Base-by-base conservation (phyloP, 345 rosid species). In the Ceriops tagal region DNA sequence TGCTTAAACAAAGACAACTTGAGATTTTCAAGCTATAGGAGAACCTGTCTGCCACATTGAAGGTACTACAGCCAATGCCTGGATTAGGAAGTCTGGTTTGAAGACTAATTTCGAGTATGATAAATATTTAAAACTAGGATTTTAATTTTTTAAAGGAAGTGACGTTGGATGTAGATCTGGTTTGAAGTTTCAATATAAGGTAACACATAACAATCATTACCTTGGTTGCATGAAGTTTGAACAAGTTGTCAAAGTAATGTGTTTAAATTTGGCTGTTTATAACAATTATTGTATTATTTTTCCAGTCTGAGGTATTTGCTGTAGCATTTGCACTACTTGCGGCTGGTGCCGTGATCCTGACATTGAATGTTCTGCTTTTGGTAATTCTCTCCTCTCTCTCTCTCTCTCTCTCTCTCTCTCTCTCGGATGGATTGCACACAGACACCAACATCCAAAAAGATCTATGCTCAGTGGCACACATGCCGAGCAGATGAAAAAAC, bases 241-340 rank as follows among this genome's bases (percentile, higher is more conserved):
- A 55, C 16, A 21, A 8, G 3, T 59, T 64, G 15, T 71, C 58
- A 55, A 20, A 46, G 39, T 10, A 61, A 21, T 30, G 61, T 15
- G 64, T 4, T 26, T 1, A 32, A 4, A 24, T 2, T 28, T 32
- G 27, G n/a, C 24, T 49, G 8, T 21, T 43, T 22, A 37, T 73
- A 56, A 73, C 77, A 8, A 6, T 66, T 66, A 64, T 62, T 31
- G 4, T 71, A 3, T 55, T 63, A 1, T 53, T 68, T 19, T 70
- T 35, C 61, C 87, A 92, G 97, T 92, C 98, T 5, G 96, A 95
- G 82, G 96, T 95, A 52, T 95, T 95, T 72, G 98, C 98, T 0
- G 98, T 90, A 78, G 99, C 99, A 72, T 92, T 95, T 80, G 99
- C 98, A 19, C 81, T 95, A 58, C 96, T 95, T 64, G 99, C 97